Conservation (phyloP, 345 rosid species). For the Arabidopsis arenosa region DNA sequence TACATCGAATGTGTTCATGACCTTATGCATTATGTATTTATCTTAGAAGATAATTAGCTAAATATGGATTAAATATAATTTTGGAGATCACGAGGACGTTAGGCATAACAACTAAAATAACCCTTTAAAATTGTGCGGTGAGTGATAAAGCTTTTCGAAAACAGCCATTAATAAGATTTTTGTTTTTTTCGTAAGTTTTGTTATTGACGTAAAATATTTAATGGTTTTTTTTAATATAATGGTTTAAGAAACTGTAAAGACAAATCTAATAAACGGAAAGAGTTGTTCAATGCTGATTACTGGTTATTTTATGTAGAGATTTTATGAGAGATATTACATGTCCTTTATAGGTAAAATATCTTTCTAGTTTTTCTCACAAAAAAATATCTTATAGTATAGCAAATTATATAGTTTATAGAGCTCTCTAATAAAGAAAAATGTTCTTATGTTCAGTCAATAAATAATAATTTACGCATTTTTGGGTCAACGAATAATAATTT, state of each 20-base stretch:
- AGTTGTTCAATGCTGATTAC: conserved; percentile 7
- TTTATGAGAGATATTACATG: conserved; percentile 8
- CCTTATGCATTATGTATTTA: conserved; percentile 3
- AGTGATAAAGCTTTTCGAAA: conserved; percentile 13
- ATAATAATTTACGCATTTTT: background rate
- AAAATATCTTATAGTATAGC: background rate
- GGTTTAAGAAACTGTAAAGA: conserved; percentile 18
- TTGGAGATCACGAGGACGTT: conserved; percentile 35
- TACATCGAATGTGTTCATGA: conserved; percentile 2
- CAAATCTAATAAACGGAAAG: conserved; percentile 3
- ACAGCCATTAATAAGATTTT: background rate
- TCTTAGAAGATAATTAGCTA: conserved; percentile 21
- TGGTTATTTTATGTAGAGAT: background rate
- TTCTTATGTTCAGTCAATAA: background rate
- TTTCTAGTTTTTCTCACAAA: background rate
- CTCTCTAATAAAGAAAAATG: background rate
- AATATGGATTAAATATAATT: conserved; percentile 22
- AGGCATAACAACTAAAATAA: conserved; percentile 10
- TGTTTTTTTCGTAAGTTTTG: conserved; percentile 26
- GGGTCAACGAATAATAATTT: no score
- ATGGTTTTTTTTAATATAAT: background rate
- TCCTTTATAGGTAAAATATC: background rate
- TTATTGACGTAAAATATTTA: background rate
- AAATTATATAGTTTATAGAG: background rate
- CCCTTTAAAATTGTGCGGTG: conserved; percentile 14